Conservation (phyloP, 1,284 basidiomycete genomes). For the Melampsora occidentalis region DNA sequence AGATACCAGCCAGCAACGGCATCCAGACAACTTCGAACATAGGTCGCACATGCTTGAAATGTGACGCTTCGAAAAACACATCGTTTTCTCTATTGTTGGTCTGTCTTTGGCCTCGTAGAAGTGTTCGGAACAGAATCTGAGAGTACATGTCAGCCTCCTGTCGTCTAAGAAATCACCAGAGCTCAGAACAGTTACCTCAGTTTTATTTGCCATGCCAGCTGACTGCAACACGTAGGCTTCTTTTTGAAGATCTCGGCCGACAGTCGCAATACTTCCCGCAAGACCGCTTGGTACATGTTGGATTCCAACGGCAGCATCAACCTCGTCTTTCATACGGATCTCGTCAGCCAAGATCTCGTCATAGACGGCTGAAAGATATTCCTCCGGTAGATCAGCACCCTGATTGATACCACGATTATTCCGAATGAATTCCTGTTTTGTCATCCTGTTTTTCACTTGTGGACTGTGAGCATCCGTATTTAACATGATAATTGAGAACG, state of each 20-base stretch:
- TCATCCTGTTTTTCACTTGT: conserved; percentile 85
- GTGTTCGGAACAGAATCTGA: conserved; percentile 79
- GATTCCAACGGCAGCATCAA: conserved; percentile 62
- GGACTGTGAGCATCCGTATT: conserved; percentile 95
- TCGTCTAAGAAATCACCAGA: neutral
- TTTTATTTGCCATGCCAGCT: conserved; percentile 90
- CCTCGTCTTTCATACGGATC: conserved; percentile 95
- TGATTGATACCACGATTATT: conserved; percentile 96
- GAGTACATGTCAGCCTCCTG: neutral
- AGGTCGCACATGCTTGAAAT: conserved; percentile 87
- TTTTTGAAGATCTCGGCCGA: conserved; percentile 85
- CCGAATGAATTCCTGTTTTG: conserved; percentile 78
- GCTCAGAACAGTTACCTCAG: conserved; percentile 64
- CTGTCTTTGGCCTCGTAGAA: conserved; percentile 81
- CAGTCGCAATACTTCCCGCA: conserved; percentile 74
- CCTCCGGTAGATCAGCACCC: conserved; percentile 77
- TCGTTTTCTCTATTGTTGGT: conserved; percentile 66
- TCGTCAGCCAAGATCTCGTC: conserved; percentile 87
- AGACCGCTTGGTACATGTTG: conserved; percentile 62
- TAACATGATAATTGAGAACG: conserved; percentile 88
- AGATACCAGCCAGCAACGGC: conserved; percentile 86
- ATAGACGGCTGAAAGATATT: conserved; percentile 71
- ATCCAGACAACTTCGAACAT: conserved; percentile 99
- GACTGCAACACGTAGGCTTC: conserved; percentile 91
- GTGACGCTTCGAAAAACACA: conserved; percentile 89